Evolutionary conservation across 257 asterid species (phyloP).

Genomic region (Nicotiana benthamiana): DNA sequence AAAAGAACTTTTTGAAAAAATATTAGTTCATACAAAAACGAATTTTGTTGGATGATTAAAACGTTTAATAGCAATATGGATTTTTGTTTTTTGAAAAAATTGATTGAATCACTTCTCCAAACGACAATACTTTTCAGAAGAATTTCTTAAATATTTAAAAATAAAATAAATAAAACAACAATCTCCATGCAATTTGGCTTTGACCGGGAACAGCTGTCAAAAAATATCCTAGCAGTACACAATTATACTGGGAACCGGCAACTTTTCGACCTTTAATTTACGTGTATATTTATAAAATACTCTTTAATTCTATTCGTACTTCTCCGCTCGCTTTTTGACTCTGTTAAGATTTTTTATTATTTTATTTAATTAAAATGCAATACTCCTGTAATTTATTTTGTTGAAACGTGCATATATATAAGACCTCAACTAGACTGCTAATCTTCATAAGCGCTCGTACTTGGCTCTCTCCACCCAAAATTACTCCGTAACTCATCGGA

Average conservation of each 20-base stretch:
- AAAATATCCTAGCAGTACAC: not conserved
- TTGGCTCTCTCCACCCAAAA: not conserved
- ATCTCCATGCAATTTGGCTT: not conserved
- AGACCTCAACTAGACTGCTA: not conserved
- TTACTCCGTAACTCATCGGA: not conserved
- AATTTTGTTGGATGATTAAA: not conserved
- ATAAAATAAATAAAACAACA: not conserved
- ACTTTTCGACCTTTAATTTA: not conserved
- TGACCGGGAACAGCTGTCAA: not conserved
- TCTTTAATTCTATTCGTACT: not conserved
- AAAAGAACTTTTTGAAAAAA: not conserved
- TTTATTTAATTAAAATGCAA: not conserved
- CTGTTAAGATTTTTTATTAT: not conserved
- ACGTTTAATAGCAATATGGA: not conserved
- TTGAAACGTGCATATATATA: conserved; percentile 9
- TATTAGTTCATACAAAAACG: not conserved
- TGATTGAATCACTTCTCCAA: not conserved
- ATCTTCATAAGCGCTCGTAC: conserved; percentile 37
- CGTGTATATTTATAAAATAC: not conserved
- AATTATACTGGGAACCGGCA: not conserved
- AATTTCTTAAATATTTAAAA: not conserved
- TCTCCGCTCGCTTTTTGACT: not conserved
- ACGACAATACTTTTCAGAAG: not conserved
- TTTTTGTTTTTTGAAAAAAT: too few relatives aligned
- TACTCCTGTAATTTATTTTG: not conserved